Evolutionary conservation across 2,329 filamentous ascomycete genomes (phyloP), one percentile per base, ranked within the genome.

Genomic region (Botrytis tulipae): DNA sequence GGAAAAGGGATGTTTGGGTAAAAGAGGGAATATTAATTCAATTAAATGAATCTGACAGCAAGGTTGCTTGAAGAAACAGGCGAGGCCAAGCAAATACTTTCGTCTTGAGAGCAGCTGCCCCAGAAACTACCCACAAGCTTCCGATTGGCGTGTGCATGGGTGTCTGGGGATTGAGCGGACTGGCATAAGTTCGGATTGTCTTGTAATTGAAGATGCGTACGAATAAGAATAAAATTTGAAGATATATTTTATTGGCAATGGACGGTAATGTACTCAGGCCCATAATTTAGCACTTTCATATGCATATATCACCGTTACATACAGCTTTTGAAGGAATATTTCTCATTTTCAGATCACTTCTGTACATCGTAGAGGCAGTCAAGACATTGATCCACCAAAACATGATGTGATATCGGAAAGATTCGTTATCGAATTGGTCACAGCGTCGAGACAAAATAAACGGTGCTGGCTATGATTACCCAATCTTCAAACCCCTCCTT

Each of bases 121-220:
- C 70, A 71, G 70, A 71, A 71, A 65, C 57, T 32, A 29, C 4
- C 37, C 60, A 57, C 60, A 57, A 72, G 70, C 61, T 67, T 72
- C 70, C 46, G 70, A 72, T 57, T 72, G 70, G 70, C 61, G n/a
- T 32, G 70, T 70, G 37, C 37, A 32, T 44, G n/a, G 35, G 18
- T 51, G 65, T 68, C 35, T 71, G 69, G 42, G 69, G 69, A 44
- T 71, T 35, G n/a, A 66, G 14, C 32, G 60, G 68, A 35, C 40
- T 57, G 68, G 68, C 40, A 44, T 62, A 44, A 61, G 44, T 63
- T 71, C 69, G 69, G 69, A 8, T 25, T n/a, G 20, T 12, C 29
- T 29, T 46, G 18, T 54, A 16, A n/a, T 62, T 25, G 40, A n/a
- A 35, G 42, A 46, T 61, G 37, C 48, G 51, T 37, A 32, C 66